Evolutionary conservation across 257 asterid genomes (phyloP).

Genomic region (Linderniella brevidens): DNA sequence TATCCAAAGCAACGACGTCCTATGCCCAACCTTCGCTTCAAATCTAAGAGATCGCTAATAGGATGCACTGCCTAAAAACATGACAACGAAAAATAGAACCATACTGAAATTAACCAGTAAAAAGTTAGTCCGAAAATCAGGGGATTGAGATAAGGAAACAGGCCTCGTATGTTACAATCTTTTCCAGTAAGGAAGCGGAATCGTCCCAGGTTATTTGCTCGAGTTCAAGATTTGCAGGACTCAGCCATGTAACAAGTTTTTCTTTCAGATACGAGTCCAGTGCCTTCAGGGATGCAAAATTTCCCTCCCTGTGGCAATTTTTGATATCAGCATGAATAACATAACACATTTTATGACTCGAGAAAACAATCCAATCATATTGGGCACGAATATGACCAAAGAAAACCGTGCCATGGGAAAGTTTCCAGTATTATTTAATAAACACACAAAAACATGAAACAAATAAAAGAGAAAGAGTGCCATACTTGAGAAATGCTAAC

Average conservation of each 20-base stretch:
- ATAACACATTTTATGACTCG: neutral
- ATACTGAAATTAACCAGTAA: too few relatives aligned
- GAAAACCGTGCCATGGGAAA: neutral
- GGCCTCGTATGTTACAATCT: constrained; percentile 88
- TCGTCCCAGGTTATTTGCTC: constrained; percentile 84
- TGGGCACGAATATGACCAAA: too few relatives aligned
- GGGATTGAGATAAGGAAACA: constrained; percentile 1
- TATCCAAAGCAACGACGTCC: constrained; percentile 97
- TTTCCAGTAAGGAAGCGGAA: constrained; percentile 93
- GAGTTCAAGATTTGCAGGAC: constrained; percentile 90
- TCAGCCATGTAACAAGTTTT: constrained; percentile 84
- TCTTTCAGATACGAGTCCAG: constrained; percentile 83
- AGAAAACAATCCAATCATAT: neutral
- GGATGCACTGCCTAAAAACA: constrained; percentile 85
- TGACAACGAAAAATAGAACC: too few relatives aligned
- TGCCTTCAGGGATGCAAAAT: constrained; percentile 56
- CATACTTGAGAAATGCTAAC: constrained; percentile 69
- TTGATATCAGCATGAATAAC: neutral
- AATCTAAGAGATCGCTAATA: constrained; percentile 77
- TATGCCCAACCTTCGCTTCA: constrained; percentile 81
- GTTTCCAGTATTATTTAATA: neutral
- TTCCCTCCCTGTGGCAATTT: constrained; percentile 41
- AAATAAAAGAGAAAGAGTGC: constrained; percentile 23
- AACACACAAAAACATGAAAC: constrained; percentile 4
- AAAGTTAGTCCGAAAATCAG: too few relatives aligned